Evolutionary conservation across 2,329 filamentous ascomycete genomes (phyloP).

Genomic region (Claviceps citrina): DNA sequence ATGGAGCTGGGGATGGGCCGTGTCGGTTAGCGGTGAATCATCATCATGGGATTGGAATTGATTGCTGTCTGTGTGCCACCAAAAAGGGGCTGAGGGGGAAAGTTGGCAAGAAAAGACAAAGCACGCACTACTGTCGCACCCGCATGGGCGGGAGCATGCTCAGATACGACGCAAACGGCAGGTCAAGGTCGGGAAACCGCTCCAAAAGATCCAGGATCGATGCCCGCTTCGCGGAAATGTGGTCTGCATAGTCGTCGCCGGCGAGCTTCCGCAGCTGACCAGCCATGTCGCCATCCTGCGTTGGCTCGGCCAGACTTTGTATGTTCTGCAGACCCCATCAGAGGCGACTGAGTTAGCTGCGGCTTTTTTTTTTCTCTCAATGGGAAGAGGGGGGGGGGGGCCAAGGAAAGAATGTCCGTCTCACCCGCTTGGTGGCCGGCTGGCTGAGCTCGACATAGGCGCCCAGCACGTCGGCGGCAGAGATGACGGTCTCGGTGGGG

Average conservation of each 20-base stretch:
- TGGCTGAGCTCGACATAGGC: conserved; percentile 61
- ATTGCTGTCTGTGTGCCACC: too few relatives aligned
- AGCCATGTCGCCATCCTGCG: conserved; percentile 28
- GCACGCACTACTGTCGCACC: conserved; percentile 48
- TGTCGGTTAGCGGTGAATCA: neutral
- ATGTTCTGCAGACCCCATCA: conserved; percentile 19
- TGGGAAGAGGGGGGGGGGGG: too few relatives aligned
- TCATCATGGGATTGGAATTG: too few relatives aligned
- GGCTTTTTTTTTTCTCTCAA: too few relatives aligned
- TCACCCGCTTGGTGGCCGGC: conserved; percentile 52
- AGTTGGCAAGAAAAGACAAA: too few relatives aligned
- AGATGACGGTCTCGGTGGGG: conserved; percentile 40
- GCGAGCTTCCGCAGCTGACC: conserved; percentile 31
- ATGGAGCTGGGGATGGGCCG: conserved; percentile 37
- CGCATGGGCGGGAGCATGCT: conserved; percentile 63
- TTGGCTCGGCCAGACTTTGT: conserved; percentile 30
- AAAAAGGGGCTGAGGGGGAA: too few relatives aligned
- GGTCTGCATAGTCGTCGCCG: conserved; percentile 29
- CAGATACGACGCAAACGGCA: conserved; percentile 53
- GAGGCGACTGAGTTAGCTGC: neutral
- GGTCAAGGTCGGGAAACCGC: conserved; percentile 38
- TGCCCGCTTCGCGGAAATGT: conserved; percentile 39
- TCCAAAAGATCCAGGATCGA: conserved; percentile 57
- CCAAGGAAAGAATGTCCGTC: conserved; percentile 5
- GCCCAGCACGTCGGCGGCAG: conserved; percentile 47